Evolutionary conservation across 768 basidiomycete species (phyloP), one percentile per base, ranked within the genome.

Genomic region (Lyophyllum decastes): DNA sequence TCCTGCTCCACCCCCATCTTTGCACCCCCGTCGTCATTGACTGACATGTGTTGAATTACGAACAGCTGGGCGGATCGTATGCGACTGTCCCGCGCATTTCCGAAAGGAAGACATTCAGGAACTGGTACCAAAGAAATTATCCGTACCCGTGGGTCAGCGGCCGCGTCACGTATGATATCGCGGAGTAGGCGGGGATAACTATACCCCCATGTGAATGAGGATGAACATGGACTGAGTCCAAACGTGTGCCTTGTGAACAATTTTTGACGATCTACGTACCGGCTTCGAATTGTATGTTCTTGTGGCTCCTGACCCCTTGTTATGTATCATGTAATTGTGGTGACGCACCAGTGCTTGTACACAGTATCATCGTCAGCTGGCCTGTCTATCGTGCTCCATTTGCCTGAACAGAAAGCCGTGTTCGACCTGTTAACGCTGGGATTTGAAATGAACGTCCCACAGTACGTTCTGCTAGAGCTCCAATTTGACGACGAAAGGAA

Each of bases 81-180:
- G 90, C 85, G 0, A 95, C 94, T 5, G 83, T 91, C 55, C 94
- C 95, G 5, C 84, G 88, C 26, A 82, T 96, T 41, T 85, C 90
- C 0, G 88, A 87, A 62, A 79, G 95, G 44, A 80, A 84, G 49
- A 81, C 87, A 2, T 70, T 96, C 68, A 81, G 92, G 56, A 99
- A 98, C 77, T 98, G 88, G 84, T 95, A 93, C 72, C 94, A 95
- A 72, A 80, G 84, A 62, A 94, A 90, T 67, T 98, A 99, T 61
- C 87, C 89, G 0, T 98, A 91, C 70, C 76, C 94, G 2, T 98
- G 94, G 87, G 79, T 88, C 51, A 91, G 93, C 19, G 97, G 82
- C 4, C 76, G 83, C 14, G 68, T 84, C 49, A 82, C 67, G n/a
- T 84, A 82, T 60, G 80, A 82, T 64, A 57, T 74, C 21, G 78